Conservation (phyloP, 495 filamentous ascomycete genomes). For the Penicillium antarcticum region DNA sequence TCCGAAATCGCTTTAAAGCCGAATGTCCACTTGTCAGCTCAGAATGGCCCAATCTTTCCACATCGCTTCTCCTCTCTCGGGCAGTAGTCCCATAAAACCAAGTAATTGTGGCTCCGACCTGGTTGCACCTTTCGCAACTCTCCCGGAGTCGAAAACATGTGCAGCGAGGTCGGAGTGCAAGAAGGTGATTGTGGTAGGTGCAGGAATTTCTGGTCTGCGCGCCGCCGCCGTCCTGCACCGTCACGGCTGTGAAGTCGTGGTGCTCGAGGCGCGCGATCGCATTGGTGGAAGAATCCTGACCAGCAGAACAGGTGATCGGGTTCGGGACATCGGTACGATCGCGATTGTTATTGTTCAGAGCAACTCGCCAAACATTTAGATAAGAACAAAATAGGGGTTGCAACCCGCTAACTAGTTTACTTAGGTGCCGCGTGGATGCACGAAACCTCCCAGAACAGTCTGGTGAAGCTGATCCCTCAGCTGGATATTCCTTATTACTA, state of each 20-base stretch:
- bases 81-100: slow-evolving; percentile 13
- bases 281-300: slow-evolving; percentile 25
- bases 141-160: slow-evolving; percentile 12
- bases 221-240: slow-evolving; percentile 17
- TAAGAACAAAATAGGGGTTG: neutral
- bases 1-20: neutral
- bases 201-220: slow-evolving; percentile 20
- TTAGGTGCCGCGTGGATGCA: slow-evolving; percentile 26
- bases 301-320: slow-evolving; percentile 15
- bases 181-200: slow-evolving; percentile 26
- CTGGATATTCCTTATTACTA: slow-evolving; percentile 23
- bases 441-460: slow-evolving; percentile 23
- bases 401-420: neutral
- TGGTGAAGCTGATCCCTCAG: slow-evolving; percentile 21
- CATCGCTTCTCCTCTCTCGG: slow-evolving; percentile 9
- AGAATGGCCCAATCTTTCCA: slow-evolving; percentile 23
- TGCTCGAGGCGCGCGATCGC: slow-evolving; percentile 26
- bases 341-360: neutral
- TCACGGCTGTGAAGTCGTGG: slow-evolving; percentile 18
- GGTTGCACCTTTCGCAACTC: slow-evolving; percentile 17
- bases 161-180: slow-evolving; percentile 20
- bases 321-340: slow-evolving; percentile 20
- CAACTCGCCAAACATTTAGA: neutral
- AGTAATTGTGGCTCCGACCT: slow-evolving; percentile 26
- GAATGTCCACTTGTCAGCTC: slow-evolving; percentile 25